Base-by-base conservation (phyloP, 169 alveolate species). In the Pseudocohnilembus persalinus region DNA sequence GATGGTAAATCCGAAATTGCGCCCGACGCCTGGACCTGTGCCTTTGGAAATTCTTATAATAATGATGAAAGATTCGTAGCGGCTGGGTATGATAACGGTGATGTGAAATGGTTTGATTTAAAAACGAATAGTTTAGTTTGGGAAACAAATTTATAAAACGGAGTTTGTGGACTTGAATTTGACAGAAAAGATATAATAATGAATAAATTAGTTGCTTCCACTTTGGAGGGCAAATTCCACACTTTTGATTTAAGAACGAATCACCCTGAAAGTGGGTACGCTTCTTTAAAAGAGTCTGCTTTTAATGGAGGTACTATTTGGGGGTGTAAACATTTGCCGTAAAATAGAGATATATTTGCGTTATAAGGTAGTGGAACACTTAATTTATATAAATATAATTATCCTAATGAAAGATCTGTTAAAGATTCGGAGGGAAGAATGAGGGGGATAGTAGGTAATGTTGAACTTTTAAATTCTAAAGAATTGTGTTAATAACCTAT, bases 41-140 rank as follows among this genome's bases (percentile, higher is more conserved):
- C 97, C 32, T 97, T 96, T 83, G 99, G 99, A 26, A 95, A 95
- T 84, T 74, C 92, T 73, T 93, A 95, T 93, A 95, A 96, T 90
- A 92, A 93, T 82, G 94, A 92, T 83, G 98, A 95, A 91, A 92
- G 98, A 79, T 91, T 92, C 74, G 84, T 97, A 1, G 97, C 97
- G 24, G 96, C 97, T 33, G 99, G 99, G 24, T 98, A 97, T 89
- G 99, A 98, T 93, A 98, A 98, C 89, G 99, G 99, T 29, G 99
- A 98, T 88, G 91, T 98, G 73, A 98, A 98, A 88, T 88, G 97
- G 68, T 97, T 96, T 88, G 99, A 98, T 88, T 81, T 98, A 81
- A 90, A 96, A 73, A 88, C 96, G 76, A 95, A 91, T 82, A 85
- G 82, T 78, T 91, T 96, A 25, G 79, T 91, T 68, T 96, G 98